A percentile compares a stretch with the other conserved stretches of the same genome.
Conservation (phyloP, 495 filamentous ascomycete genomes). For the Podospora pseudoanserina region DNA sequence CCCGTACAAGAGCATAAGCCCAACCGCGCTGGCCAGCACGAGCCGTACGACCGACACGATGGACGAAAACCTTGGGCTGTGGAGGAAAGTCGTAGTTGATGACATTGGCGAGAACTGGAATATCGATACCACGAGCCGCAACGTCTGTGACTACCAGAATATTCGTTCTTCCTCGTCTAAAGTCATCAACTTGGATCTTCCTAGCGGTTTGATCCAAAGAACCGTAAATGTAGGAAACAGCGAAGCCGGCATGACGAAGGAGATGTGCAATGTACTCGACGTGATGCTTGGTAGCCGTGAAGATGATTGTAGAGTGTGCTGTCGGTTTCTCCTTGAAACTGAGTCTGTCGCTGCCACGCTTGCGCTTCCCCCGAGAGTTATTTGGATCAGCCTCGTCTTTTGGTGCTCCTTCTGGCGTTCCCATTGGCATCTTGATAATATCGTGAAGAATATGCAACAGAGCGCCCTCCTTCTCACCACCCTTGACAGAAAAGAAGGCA, state of each 20-base stretch:
- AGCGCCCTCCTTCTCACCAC: constrained; percentile 87
- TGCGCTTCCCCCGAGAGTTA: constrained; percentile 60
- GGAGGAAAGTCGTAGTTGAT: constrained; percentile 99
- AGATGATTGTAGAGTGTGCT: constrained; percentile 85
- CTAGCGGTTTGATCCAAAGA: constrained; percentile 89
- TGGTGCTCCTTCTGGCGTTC: constrained; percentile 54
- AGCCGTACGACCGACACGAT: constrained; percentile 92
- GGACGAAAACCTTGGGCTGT: constrained; percentile 94
- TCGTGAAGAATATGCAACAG: constrained; percentile 84
- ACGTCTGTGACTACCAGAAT: constrained; percentile 98
- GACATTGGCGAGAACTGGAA: constrained; percentile 90
- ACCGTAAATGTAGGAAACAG: constrained; percentile 89
- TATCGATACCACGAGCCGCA: constrained; percentile 95
- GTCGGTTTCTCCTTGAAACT: constrained; percentile 57
- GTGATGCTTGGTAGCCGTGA: constrained; percentile 92
- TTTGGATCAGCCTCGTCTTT: constrained; percentile 45
- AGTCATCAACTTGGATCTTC: constrained; percentile 83
- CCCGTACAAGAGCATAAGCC: constrained; percentile 87
- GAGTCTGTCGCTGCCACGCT: constrained; percentile 52
- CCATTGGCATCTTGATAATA: constrained; percentile 88
- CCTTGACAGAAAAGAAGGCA: constrained; percentile 90
- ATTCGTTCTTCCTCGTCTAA: constrained; percentile 76
- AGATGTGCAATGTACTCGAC: constrained; percentile 88
- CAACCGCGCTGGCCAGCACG: constrained; percentile 88
- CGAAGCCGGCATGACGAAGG: constrained; percentile 70